Evolutionary conservation across 768 basidiomycete genomes (phyloP).

Genomic region (Tephrocybe rancida): DNA sequence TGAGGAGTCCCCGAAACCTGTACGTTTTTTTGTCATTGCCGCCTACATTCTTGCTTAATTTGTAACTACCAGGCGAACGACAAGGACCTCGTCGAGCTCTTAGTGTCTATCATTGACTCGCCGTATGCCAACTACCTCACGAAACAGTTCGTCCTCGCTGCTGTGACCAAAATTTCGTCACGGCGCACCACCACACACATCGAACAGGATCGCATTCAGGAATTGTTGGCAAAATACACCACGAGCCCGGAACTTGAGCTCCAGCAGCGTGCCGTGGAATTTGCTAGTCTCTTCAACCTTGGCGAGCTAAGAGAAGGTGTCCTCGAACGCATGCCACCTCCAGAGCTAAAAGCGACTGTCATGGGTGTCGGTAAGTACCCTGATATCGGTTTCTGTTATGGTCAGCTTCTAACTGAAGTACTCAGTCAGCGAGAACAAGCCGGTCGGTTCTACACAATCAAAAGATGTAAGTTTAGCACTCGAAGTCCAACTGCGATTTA

Average conservation of each 20-base stretch:
- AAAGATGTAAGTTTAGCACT: slow-evolving; percentile 58
- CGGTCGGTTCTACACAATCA: slow-evolving; percentile 87
- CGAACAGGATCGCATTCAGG: slow-evolving; percentile 80
- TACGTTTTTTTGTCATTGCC: slow-evolving; percentile 30
- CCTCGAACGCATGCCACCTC: slow-evolving; percentile 97
- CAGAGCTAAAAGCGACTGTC: slow-evolving; percentile 96
- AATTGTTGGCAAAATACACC: slow-evolving; percentile 78
- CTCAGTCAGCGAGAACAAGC: slow-evolving; percentile 92
- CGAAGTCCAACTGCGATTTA: slow-evolving; percentile 6
- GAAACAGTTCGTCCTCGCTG: slow-evolving; percentile 90
- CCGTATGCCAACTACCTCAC: slow-evolving; percentile 92
- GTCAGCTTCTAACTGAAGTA: background rate
- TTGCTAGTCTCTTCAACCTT: slow-evolving; percentile 79
- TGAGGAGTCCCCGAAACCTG: slow-evolving; percentile 69
- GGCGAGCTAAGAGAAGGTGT: slow-evolving; percentile 83
- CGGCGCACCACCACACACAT: slow-evolving; percentile 64
- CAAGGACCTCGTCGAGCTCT: slow-evolving; percentile 81
- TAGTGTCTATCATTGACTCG: slow-evolving; percentile 86
- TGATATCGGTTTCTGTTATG: background rate
- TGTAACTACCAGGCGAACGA: slow-evolving; percentile 61
- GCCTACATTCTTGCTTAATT: background rate
- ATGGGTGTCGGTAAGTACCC: slow-evolving; percentile 78
- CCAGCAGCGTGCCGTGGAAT: slow-evolving; percentile 96
- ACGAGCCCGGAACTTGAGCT: slow-evolving; percentile 92
- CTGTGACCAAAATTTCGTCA: slow-evolving; percentile 88